Evolutionary conservation across 306 rosid species (phyloP).

Genomic region (Chamaecrista fasciculata): DNA sequence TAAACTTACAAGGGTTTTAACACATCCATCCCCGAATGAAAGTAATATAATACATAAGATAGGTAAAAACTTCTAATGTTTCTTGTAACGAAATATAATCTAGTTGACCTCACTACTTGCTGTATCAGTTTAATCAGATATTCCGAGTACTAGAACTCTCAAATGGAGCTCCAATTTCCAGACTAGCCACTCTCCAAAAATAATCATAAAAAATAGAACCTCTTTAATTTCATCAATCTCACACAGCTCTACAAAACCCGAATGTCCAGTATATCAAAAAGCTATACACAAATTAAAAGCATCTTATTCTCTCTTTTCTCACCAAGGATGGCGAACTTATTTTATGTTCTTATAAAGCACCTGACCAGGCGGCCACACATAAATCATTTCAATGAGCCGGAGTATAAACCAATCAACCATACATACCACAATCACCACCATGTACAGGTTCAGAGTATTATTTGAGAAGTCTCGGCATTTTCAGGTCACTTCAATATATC

Average conservation of each 20-base stretch:
- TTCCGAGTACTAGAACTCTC: slow-evolving; percentile 14
- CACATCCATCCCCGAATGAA: neutral
- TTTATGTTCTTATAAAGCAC: slow-evolving; percentile 36
- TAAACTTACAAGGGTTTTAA: neutral
- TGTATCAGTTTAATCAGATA: neutral
- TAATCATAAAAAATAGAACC: neutral
- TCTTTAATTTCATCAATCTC: slow-evolving; percentile 43
- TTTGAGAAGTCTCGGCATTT: slow-evolving; percentile 35
- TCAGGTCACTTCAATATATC: slow-evolving; percentile 38
- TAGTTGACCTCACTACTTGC: neutral
- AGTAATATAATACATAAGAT: neutral
- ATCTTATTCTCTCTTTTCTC: slow-evolving; percentile 40
- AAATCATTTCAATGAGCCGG: slow-evolving; percentile 31
- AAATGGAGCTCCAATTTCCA: neutral
- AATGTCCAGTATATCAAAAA: slow-evolving; percentile 37
- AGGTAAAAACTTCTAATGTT: neutral
- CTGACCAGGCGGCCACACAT: slow-evolving; percentile 32
- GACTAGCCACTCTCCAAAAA: too few relatives aligned
- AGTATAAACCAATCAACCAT: slow-evolving; percentile 44
- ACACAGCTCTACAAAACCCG: slow-evolving; percentile 41
- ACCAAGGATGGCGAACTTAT: slow-evolving; percentile 33
- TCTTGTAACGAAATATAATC: neutral
- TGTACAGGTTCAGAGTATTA: slow-evolving; percentile 28
- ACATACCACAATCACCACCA: slow-evolving; percentile 45
- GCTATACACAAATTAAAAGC: slow-evolving; percentile 44